Base-by-base conservation (phyloP, 2,329 filamentous ascomycete species). In the Pseudocercospora musae region DNA sequence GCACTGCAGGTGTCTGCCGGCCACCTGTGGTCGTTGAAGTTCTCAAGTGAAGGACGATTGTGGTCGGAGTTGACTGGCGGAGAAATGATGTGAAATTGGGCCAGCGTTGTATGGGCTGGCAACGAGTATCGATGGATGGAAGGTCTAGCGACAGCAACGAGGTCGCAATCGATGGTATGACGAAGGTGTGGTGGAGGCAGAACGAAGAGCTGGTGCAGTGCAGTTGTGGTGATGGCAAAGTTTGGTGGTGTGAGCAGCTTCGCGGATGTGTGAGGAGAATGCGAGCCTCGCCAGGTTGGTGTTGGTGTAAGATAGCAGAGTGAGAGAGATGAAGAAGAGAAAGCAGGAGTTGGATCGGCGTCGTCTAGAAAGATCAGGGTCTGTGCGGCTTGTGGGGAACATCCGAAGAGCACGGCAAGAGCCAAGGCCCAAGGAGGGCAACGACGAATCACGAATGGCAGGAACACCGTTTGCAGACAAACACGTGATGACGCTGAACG, bases 1-100 rank as follows among this genome's bases (percentile, higher is more conserved):
- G 70, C 59, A 68, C 58, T 48, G 57, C 59, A 23, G 71, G 59
- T 62, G 69, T 71, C 64, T 67, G 69, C 59, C 69, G 71, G 29
- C 64, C 70, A 64, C 70, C 70, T 69, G 71, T 70, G 62, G 50
- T 71, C 9, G 66, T 40, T 60, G 62, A 60, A 58, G 55, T 33
- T 48, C 25, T 48, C 25, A 54, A 46, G 31, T 57, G 20, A 40
- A 48, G 37, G 37, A n/a, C 4, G 27, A n/a, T 13, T 18, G 52
- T 23, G 33, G 29, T 37, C 11, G 29, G 21, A 18, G 52, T 10
- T 11, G 52, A 31, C 49, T 53, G 20, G 20, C 11, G 29, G 18
- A 20, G 52, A 20, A 23, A 3, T 54, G 52, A 23, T 15, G 52
- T 33, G n/a, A 40, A 10, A 18, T 33, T 20, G 21, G 52, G 52